These are phyloP conservation scores for Cetradonia linearis DNA, from an alignment of 495 filamentous ascomycete species.

Conservation along the genomic window DNA sequence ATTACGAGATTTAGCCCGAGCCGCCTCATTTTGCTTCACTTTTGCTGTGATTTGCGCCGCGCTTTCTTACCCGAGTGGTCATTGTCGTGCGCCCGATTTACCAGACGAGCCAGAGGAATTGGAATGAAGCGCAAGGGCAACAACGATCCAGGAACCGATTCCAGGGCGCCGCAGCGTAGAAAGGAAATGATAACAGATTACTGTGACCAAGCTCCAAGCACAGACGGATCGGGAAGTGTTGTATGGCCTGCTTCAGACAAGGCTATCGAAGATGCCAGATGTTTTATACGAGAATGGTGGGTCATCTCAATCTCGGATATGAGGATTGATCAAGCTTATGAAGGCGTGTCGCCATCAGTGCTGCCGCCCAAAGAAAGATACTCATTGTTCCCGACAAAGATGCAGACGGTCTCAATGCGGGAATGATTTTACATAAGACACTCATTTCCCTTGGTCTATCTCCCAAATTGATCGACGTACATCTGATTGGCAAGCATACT, in stretches of 20 bases:
- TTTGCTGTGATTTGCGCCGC: neutral
- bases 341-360: constrained; percentile 14
- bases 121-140: constrained; percentile 27
- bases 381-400: constrained; percentile 54
- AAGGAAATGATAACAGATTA: constrained; percentile 27
- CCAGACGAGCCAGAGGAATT: neutral
- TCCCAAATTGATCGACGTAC: constrained; percentile 36
- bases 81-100: neutral
- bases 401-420: constrained; percentile 49
- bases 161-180: constrained; percentile 24
- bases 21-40: constrained; percentile 3
- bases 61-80: neutral
- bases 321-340: neutral
- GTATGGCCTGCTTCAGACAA: constrained; percentile 45
- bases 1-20: neutral
- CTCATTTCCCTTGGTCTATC: constrained; percentile 41
- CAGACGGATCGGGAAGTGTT: constrained; percentile 34
- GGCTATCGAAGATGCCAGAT: constrained; percentile 38
- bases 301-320: neutral
- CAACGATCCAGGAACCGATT: neutral
- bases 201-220: constrained; percentile 28
- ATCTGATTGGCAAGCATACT: constrained; percentile 42
- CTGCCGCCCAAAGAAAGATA: constrained; percentile 23
- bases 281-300: constrained; percentile 38
- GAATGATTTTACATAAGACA: constrained; percentile 46